These are phyloP conservation scores for Aspergillus sp. DNA, from an alignment of 2,329 filamentous ascomycete species.

Conservation along the genomic window DNA sequence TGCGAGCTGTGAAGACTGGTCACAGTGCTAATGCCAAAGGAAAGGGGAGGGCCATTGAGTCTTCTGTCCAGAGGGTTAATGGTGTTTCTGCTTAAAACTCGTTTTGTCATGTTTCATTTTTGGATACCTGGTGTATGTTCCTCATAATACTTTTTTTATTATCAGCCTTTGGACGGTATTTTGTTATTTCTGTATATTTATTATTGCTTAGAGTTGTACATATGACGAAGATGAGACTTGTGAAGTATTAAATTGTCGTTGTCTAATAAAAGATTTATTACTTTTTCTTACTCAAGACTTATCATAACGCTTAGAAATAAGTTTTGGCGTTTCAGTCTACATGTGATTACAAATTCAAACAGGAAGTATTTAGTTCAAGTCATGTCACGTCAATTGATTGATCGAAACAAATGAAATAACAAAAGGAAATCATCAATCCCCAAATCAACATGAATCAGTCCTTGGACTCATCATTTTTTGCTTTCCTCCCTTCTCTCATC, in stretches of 20 bases:
- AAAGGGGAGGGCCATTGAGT: conserved; percentile 10
- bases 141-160: no score
- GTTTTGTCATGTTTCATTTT: no score
- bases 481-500: not conserved
- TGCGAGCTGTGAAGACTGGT: conserved; percentile 22
- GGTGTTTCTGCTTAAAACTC: not conserved
- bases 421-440: not conserved
- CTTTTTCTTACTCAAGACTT: no score
- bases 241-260: no score
- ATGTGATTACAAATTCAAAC: not conserved
- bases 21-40: conserved; percentile 6
- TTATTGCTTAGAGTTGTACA: no score
- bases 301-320: no score
- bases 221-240: no score
- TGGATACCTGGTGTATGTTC: no score
- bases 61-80: conserved; percentile 1
- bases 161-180: no score
- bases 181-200: no score
- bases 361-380: conserved; percentile 6
- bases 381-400: conserved; percentile 7
- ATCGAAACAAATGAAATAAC: not conserved
- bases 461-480: not conserved
- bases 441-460: not conserved
- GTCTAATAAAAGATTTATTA: no score
- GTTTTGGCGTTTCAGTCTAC: not conserved